These are phyloP conservation scores for Closterium sp. DNA, from an alignment of 139 green algal genomes.

Conservation along the genomic window DNA sequence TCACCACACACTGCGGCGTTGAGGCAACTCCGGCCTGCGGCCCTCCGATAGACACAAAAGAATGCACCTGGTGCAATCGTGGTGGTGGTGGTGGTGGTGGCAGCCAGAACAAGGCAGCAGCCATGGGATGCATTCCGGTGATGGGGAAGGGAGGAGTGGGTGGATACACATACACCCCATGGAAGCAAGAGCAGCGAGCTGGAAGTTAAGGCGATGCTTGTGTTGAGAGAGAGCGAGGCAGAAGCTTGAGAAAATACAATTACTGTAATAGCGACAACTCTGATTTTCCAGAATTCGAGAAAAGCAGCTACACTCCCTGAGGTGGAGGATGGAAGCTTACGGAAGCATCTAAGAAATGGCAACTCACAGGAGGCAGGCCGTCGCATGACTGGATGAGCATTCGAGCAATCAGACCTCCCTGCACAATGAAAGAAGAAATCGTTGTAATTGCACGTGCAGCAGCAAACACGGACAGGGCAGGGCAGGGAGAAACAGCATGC, in stretches of 20 bases:
- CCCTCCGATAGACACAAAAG: constrained; percentile 42
- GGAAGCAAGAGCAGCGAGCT: too few relatives aligned
- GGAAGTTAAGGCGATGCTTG: neutral
- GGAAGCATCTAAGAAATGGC: neutral
- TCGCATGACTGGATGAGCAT: constrained; percentile 42
- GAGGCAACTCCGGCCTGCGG: constrained; percentile 38
- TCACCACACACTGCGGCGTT: constrained; percentile 24
- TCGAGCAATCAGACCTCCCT: constrained; percentile 43
- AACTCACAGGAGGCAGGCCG: constrained; percentile 26
- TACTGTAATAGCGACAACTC: too few relatives aligned
- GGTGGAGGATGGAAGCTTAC: neutral
- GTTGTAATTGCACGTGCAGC: neutral
- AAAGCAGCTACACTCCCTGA: too few relatives aligned
- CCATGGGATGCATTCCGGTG: neutral
- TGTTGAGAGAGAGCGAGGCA: neutral
- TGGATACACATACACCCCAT: neutral
- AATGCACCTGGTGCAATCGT: constrained; percentile 21
- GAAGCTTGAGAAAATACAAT: neutral
- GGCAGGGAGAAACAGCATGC: neutral
- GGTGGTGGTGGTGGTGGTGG: neutral
- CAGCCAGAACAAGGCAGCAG: neutral
- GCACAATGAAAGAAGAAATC: constrained; percentile 14
- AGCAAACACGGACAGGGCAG: neutral
- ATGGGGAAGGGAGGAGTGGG: neutral
- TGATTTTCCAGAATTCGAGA: too few relatives aligned